These are phyloP conservation scores for Kwoniella pini DNA, from an alignment of 768 basidiomycete species.

Conservation along the genomic window DNA sequence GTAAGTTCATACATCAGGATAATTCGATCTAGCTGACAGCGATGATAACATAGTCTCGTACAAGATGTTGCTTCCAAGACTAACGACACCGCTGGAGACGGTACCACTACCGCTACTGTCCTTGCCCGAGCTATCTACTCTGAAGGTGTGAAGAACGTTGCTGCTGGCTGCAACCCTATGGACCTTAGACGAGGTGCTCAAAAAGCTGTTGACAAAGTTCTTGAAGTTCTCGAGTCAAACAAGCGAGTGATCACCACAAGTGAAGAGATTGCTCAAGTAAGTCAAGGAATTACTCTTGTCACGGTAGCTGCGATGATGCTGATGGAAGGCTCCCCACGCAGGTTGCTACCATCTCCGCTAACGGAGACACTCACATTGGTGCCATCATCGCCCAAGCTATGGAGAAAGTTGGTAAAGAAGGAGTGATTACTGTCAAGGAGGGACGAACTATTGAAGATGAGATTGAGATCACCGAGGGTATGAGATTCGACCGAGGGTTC, in stretches of 20 bases:
- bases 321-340: no score
- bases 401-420: constrained; percentile 99
- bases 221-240: constrained; percentile 82
- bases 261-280: constrained; percentile 86
- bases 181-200: constrained; percentile 98
- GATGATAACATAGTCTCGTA: constrained; percentile 64
- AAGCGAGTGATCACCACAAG: constrained; percentile 94
- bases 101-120: constrained; percentile 96
- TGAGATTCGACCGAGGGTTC: constrained; percentile 99
- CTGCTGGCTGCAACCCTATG: constrained; percentile 99
- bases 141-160: constrained; percentile 98
- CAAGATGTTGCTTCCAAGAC: constrained; percentile 97
- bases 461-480: constrained; percentile 99
- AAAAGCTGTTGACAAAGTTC: constrained; percentile 92
- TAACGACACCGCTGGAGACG: constrained; percentile 95
- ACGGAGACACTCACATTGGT: constrained; percentile 83
- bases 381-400: constrained; percentile 96
- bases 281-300: background rate
- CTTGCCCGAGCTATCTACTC: constrained; percentile 96
- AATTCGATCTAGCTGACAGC: background rate
- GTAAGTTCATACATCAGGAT: constrained; percentile 59
- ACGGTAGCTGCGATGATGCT: background rate
- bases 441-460: constrained; percentile 97
- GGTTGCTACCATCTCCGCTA: constrained; percentile 88
- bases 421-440: constrained; percentile 99